Conservation (phyloP, 2,329 filamentous ascomycete species). For the Daldinia sp. region DNA sequence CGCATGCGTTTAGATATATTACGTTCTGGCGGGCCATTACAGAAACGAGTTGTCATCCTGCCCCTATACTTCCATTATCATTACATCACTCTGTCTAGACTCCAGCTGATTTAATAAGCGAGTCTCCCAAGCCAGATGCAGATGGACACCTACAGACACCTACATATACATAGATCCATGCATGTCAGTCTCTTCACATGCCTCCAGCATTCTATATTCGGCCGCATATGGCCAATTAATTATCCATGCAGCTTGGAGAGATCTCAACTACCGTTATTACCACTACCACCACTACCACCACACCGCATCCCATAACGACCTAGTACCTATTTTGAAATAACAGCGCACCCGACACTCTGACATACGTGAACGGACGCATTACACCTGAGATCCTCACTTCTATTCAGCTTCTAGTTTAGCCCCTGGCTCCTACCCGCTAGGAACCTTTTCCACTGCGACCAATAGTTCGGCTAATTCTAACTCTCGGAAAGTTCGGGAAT, state of each 20-base stretch:
- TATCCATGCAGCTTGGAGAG: conserved; percentile 29
- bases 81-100: conserved; percentile 42
- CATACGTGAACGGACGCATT: conserved; percentile 28
- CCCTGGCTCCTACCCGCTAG: conserved; percentile 25
- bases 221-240: conserved; percentile 25
- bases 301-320: conserved; percentile 8
- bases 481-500: conserved; percentile 39
- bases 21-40: conserved; percentile 26
- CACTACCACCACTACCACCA: conserved; percentile 19
- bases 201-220: conserved; percentile 35
- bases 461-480: conserved; percentile 34
- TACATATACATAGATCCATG: conserved; percentile 22
- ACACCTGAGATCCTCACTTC: conserved; percentile 30
- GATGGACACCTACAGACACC: conserved; percentile 11
- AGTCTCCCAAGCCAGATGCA: conserved; percentile 18
- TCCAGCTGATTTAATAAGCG: conserved; percentile 38
- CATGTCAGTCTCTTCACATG: conserved; percentile 40
- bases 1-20: conserved; percentile 20
- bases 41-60: conserved; percentile 29
- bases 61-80: conserved; percentile 19
- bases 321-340: conserved; percentile 23
- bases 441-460: conserved; percentile 22
- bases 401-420: conserved; percentile 21
- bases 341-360: conserved; percentile 33
- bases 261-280: conserved; percentile 34